These are phyloP conservation scores for Fusarium nodosum DNA, from an alignment of 2,329 filamentous ascomycete species.

Conservation along the genomic window DNA sequence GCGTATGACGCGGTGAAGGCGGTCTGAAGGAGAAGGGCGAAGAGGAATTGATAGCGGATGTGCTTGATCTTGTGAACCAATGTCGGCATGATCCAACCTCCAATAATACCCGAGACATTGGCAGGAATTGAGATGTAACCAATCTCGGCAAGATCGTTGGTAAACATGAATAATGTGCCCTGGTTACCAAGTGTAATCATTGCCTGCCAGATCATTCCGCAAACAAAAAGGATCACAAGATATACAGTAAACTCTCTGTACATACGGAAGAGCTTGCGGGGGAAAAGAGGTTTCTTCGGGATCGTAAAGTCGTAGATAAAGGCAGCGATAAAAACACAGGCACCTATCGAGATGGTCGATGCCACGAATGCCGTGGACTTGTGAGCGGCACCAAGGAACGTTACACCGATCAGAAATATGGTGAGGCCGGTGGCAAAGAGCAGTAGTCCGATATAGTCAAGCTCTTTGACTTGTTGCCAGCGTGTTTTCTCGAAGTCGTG, in stretches of 20 bases:
- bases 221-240: constrained; percentile 17
- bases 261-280: constrained; percentile 11
- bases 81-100: constrained; percentile 24
- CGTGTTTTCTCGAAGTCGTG: constrained; percentile 26
- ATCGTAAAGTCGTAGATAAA: constrained; percentile 23
- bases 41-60: constrained; percentile 23
- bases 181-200: constrained; percentile 6
- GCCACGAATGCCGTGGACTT: constrained; percentile 17
- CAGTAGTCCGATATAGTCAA: constrained; percentile 20
- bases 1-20: constrained; percentile 19
- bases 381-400: constrained; percentile 12
- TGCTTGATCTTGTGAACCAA: constrained; percentile 25
- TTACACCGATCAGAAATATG: constrained; percentile 1
- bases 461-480: constrained; percentile 23
- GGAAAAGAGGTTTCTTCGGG: constrained; percentile 12
- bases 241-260: constrained; percentile 22
- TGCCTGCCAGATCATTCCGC: constrained; percentile 23
- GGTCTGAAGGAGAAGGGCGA: constrained; percentile 12
- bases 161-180: constrained; percentile 23
- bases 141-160: constrained; percentile 11
- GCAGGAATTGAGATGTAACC: constrained; percentile 11
- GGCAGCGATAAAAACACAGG: constrained; percentile 11
- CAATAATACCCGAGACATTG: constrained; percentile 12
- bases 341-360: constrained; percentile 7
- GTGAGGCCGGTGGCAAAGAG: constrained; percentile 19